Evolutionary conservation across 257 asterid species (phyloP).

Genomic region (Nicotiana sylvestris): DNA sequence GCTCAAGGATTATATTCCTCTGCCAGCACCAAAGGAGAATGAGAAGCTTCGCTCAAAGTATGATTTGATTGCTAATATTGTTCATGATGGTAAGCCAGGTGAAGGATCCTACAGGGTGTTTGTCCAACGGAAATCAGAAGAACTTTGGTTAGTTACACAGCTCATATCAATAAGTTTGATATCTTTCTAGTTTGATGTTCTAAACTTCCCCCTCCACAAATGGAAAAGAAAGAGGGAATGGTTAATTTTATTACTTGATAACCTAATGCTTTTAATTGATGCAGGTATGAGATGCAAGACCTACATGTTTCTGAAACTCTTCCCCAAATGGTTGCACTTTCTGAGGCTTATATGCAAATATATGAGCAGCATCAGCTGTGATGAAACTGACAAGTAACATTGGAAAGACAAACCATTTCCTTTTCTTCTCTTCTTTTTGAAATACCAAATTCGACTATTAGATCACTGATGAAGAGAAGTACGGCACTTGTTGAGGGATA

Average conservation of each 20-base stretch:
- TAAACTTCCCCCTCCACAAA: not conserved
- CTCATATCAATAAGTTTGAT: not conserved
- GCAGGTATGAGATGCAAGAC: conserved; percentile 98
- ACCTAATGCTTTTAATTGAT: conserved; percentile 7
- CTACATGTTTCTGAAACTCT: conserved; percentile 89
- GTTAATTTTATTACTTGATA: not conserved
- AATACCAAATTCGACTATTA: not conserved
- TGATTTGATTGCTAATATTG: conserved; percentile 80
- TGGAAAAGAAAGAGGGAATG: not conserved
- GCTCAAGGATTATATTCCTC: conserved; percentile 81
- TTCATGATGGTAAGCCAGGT: conserved; percentile 67
- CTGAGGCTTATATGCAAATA: conserved; percentile 92
- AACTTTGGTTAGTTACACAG: conserved; percentile 53
- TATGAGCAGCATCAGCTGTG: conserved; percentile 79
- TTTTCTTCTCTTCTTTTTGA: not conserved
- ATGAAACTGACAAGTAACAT: not conserved
- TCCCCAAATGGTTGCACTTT: conserved; percentile 94
- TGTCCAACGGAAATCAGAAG: conserved; percentile 97
- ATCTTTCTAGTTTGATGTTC: not conserved
- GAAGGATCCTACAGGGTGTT: conserved; percentile 88
- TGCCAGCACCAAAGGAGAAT: conserved; percentile 60
- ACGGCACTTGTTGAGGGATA: not conserved
- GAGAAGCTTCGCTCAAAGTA: conserved; percentile 72
- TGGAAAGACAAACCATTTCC: not conserved
- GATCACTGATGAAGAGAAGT: not conserved